Percentiles rank a stretch among this genome's conserved stretches.
Evolutionary conservation across 306 rosid species (phyloP).

Genomic region (Oxytropis ochrocephala): DNA sequence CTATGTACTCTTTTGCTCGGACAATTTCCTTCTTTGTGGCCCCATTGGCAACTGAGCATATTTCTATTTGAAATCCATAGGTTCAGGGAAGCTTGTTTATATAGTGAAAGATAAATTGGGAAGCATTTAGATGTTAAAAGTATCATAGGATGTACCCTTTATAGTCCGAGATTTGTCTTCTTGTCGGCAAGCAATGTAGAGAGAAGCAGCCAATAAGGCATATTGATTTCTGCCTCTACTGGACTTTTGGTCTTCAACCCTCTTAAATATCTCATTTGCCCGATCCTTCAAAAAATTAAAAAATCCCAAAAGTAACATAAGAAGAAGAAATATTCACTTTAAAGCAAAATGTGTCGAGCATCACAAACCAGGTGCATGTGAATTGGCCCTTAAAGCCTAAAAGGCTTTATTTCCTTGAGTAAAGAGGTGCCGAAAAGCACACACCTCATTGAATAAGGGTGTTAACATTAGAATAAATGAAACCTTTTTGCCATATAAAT

Average conservation of each 20-base stretch:
- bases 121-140: constrained; percentile 65
- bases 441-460: too few species aligned
- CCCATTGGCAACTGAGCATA: constrained; percentile 97
- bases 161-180: constrained; percentile 97
- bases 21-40: constrained; percentile 98
- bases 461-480: too few species aligned
- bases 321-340: neutral
- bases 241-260: constrained; percentile 96
- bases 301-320: constrained; percentile 18
- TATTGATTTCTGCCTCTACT: constrained; percentile 99
- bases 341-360: neutral
- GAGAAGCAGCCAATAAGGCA: constrained; percentile 96
- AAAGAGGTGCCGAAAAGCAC: too few species aligned
- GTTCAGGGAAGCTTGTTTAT: constrained; percentile 69
- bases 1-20: constrained; percentile 98
- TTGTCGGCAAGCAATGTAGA: constrained; percentile 97
- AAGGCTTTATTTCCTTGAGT: too few species aligned
- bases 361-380: neutral
- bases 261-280: constrained; percentile 92
- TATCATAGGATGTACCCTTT: constrained; percentile 77
- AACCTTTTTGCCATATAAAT: too few species aligned
- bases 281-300: constrained; percentile 73
- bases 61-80: constrained; percentile 82
- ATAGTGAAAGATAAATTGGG: constrained; percentile 53
- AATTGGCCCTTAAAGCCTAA: neutral